Evolutionary conservation across 2,329 filamentous ascomycete species (phyloP).

Genomic region (Pezicula carpinea): DNA sequence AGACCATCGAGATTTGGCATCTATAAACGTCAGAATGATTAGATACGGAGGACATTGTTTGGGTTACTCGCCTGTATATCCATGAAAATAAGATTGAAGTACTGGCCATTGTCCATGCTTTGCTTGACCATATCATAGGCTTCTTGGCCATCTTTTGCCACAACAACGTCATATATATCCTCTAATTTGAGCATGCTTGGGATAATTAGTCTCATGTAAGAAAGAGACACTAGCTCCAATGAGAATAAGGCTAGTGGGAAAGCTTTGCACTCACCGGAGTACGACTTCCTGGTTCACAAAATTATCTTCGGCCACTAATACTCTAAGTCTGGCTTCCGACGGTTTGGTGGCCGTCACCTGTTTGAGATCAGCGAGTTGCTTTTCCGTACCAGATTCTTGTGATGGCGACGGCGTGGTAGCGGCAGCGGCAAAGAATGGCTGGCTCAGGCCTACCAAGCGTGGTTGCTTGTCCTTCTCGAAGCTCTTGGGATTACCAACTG

Average conservation of each 20-base stretch:
- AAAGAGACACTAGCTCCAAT: conserved; percentile 30
- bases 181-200: conserved; percentile 66
- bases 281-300: conserved; percentile 59
- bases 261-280: conserved; percentile 36
- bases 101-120: conserved; percentile 67
- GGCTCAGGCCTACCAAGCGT: conserved; percentile 75
- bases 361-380: conserved; percentile 62
- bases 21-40: conserved; percentile 29
- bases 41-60: neutral
- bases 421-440: conserved; percentile 65
- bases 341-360: conserved; percentile 58
- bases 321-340: conserved; percentile 61
- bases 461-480: conserved; percentile 63
- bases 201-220: conserved; percentile 45
- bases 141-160: conserved; percentile 82
- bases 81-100: conserved; percentile 92
- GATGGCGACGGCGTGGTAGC: conserved; percentile 11
- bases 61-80: conserved; percentile 58
- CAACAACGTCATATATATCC: conserved; percentile 79
- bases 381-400: conserved; percentile 34
- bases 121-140: conserved; percentile 82
- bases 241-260: conserved; percentile 38
- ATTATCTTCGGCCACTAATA: conserved; percentile 82
- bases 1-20: conserved; percentile 93
- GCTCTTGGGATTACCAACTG: conserved; percentile 25